Evolutionary conservation across 345 rosid species (phyloP).

Genomic region (Salix suchowensis): DNA sequence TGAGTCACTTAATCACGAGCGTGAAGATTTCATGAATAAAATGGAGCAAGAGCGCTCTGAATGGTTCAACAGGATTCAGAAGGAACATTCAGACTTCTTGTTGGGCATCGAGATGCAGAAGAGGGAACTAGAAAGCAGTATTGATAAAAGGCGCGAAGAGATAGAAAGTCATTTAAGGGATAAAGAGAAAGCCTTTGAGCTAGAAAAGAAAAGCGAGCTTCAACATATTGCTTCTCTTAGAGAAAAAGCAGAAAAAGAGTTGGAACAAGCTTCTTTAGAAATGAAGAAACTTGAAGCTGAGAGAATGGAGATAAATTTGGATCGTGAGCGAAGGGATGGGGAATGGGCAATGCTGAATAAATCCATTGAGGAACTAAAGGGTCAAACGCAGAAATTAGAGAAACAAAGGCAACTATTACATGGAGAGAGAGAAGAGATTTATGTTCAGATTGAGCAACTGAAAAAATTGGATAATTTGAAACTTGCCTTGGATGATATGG

Average conservation of each 20-base stretch:
- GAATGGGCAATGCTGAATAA: slow-evolving; percentile 77
- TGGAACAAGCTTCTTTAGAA: slow-evolving; percentile 62
- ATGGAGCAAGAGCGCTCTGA: slow-evolving; percentile 76
- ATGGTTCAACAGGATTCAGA: slow-evolving; percentile 77
- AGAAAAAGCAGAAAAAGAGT: slow-evolving; percentile 63
- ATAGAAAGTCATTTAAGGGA: slow-evolving; percentile 65
- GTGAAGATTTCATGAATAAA: slow-evolving; percentile 81
- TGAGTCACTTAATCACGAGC: slow-evolving; percentile 63
- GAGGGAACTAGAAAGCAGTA: slow-evolving; percentile 70
- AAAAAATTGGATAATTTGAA: slow-evolving; percentile 75
- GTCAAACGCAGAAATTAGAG: slow-evolving; percentile 70
- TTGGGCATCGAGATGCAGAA: slow-evolving; percentile 80
- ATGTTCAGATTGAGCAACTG: slow-evolving; percentile 56
- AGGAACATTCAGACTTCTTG: slow-evolving; percentile 74
- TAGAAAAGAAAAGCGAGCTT: slow-evolving; percentile 67
- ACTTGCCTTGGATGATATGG: slow-evolving; percentile 62
- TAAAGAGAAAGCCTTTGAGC: slow-evolving; percentile 72
- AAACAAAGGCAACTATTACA: slow-evolving; percentile 72
- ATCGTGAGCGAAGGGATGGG: slow-evolving; percentile 70
- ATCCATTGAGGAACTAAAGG: slow-evolving; percentile 72
- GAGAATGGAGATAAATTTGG: slow-evolving; percentile 68
- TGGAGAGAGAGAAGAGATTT: slow-evolving; percentile 72
- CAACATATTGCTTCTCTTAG: slow-evolving; percentile 52
- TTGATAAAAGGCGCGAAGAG: slow-evolving; percentile 75
- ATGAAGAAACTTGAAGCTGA: slow-evolving; percentile 75